phyloP scores from a whole-genome alignment of 2,329 filamentous ascomycete genomes.

The Cercospora sp. region DNA sequence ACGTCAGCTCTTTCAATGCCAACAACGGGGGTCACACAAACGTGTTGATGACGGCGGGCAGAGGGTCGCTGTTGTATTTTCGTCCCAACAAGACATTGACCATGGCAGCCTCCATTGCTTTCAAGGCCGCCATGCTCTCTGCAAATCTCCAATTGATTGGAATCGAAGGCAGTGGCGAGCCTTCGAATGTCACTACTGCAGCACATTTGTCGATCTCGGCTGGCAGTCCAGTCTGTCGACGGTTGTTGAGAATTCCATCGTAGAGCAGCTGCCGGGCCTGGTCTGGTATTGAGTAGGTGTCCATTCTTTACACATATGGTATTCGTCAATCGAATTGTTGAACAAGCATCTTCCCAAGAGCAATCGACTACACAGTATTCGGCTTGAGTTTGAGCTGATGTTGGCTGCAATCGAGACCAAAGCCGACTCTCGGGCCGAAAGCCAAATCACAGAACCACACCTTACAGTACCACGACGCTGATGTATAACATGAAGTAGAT shows the following conservation, averaged over 20 bases:
- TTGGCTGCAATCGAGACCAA: background rate
- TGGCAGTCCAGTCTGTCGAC: slow-evolving; percentile 41
- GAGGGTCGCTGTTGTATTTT: slow-evolving; percentile 18
- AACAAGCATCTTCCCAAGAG: background rate
- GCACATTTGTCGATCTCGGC: slow-evolving; percentile 35
- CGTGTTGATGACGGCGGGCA: background rate
- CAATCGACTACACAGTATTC: background rate
- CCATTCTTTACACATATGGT: background rate
- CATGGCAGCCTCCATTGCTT: slow-evolving; percentile 25
- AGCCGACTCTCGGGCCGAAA: background rate
- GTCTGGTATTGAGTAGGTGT: background rate
- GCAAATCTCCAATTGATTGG: slow-evolving; percentile 60
- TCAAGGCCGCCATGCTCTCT: slow-evolving; percentile 49
- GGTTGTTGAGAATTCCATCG: background rate
- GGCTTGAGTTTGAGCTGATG: background rate
- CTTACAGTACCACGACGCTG: background rate
- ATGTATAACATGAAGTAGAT: background rate
- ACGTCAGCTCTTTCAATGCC: background rate
- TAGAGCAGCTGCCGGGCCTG: background rate
- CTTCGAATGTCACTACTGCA: background rate
- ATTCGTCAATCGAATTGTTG: background rate
- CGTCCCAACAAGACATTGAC: slow-evolving; percentile 22
- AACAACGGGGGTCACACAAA: background rate
- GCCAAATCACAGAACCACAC: background rate
- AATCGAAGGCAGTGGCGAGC: slow-evolving; percentile 38